phyloP scores from a whole-genome alignment of 2,329 filamentous ascomycete genomes.

The Mycosphaerella sp. region DNA sequence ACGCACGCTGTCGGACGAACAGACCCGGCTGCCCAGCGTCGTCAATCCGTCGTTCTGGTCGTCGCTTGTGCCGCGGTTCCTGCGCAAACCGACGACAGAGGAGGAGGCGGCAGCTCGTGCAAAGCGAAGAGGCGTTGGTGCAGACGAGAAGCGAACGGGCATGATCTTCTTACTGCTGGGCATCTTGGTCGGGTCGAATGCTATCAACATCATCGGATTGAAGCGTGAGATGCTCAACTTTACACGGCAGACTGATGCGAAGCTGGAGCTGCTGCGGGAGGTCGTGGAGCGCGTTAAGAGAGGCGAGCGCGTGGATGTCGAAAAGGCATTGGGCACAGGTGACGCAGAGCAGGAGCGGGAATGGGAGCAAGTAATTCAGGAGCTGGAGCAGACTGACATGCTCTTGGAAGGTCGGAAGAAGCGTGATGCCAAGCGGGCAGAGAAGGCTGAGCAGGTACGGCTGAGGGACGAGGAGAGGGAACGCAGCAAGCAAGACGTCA shows the following conservation, averaged over 20 bases:
- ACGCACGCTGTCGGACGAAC: conserved; percentile 9
- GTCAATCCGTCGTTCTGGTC: conserved; percentile 34
- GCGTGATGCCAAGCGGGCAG: conserved; percentile 25
- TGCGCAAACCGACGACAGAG: conserved; percentile 24
- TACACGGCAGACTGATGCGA: conserved; percentile 68
- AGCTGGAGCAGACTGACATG: conserved; percentile 33
- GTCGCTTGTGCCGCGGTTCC: conserved; percentile 33
- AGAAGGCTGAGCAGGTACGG: conserved; percentile 21
- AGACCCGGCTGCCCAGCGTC: conserved; percentile 30
- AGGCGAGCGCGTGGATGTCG: conserved; percentile 78
- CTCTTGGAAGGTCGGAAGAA: conserved; percentile 28
- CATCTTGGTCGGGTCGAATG: conserved; percentile 85
- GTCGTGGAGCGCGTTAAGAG: conserved; percentile 63
- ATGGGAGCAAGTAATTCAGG: conserved; percentile 72
- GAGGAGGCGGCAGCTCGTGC: conserved; percentile 20
- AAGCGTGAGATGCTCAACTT: conserved; percentile 69
- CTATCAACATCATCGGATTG: conserved; percentile 83
- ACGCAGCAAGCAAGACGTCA: not conserved
- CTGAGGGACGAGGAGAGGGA: conserved; percentile 18
- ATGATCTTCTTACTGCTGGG: conserved; percentile 62
- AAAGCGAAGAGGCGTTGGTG: conserved; percentile 15
- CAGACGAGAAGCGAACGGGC: conserved; percentile 49
- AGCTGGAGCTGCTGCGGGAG: conserved; percentile 69
- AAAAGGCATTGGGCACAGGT: conserved; percentile 71
- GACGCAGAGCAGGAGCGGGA: conserved; percentile 67